phyloP scores from a whole-genome alignment of 331 rosid species.

The Dryas integrifolia region DNA sequence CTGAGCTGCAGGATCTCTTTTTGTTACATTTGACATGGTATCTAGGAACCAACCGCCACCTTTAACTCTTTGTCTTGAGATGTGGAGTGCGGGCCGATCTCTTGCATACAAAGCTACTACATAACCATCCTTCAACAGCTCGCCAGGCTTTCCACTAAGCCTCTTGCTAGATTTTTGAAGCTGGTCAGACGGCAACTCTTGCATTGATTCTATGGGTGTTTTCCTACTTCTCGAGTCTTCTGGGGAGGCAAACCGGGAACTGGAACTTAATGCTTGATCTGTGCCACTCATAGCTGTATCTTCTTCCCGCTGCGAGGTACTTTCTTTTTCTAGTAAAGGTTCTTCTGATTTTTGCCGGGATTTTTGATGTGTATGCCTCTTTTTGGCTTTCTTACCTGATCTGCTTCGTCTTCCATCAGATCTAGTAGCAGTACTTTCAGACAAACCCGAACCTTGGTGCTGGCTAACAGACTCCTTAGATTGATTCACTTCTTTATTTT shows the following conservation, averaged over 20 bases:
- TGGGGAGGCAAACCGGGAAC: slow-evolving; percentile 76
- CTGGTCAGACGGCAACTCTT: slow-evolving; percentile 56
- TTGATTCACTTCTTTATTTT: slow-evolving; percentile 51
- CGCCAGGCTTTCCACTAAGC: slow-evolving; percentile 70
- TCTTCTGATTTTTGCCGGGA: slow-evolving; percentile 72
- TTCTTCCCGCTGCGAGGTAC: slow-evolving; percentile 65
- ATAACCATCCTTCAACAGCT: slow-evolving; percentile 83
- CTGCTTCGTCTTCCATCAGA: slow-evolving; percentile 92
- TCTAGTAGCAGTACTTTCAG: slow-evolving; percentile 56
- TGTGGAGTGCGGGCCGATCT: slow-evolving; percentile 69
- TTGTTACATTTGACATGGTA: slow-evolving; percentile 73
- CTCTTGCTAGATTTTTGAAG: slow-evolving; percentile 49
- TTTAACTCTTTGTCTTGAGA: slow-evolving; percentile 89
- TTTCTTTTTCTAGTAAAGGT: slow-evolving; percentile 69
- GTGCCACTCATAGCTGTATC: slow-evolving; percentile 96
- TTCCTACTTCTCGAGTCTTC: slow-evolving; percentile 84
- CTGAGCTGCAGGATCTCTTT: slow-evolving; percentile 98
- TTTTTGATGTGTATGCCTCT: slow-evolving; percentile 84
- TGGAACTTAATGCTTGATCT: slow-evolving; percentile 90
- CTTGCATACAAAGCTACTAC: slow-evolving; percentile 77
- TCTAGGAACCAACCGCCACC: slow-evolving; percentile 99
- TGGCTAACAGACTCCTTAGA: slow-evolving; percentile 57
- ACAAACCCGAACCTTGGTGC: slow-evolving; percentile 65
- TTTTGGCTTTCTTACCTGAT: slow-evolving; percentile 92
- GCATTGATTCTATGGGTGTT: slow-evolving; percentile 68